phyloP scores from a whole-genome alignment of 495 filamentous ascomycete genomes.

The Annulohypoxylon moriforme region DNA sequence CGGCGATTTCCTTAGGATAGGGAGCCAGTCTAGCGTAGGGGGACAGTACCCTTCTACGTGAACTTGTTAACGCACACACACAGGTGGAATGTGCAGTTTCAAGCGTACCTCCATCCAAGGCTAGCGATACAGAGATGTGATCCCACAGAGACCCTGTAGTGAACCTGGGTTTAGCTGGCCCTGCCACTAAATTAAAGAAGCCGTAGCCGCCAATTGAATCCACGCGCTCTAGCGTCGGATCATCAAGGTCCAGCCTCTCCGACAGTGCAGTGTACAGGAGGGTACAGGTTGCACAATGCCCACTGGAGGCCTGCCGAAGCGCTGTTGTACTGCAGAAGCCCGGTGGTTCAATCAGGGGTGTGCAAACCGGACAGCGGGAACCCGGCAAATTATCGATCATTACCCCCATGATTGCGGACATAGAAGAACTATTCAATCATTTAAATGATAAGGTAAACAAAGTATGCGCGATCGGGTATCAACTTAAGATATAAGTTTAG shows the following conservation, averaged over 20 bases:
- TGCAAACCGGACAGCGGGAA: neutral
- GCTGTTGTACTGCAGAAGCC: neutral
- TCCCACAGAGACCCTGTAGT: slow-evolving; percentile 13
- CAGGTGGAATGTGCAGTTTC: neutral
- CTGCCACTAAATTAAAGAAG: slow-evolving; percentile 9
- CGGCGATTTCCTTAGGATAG: neutral
- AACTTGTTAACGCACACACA: neutral
- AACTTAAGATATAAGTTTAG: no score
- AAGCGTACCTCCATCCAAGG: slow-evolving; percentile 21
- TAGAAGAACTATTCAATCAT: neutral
- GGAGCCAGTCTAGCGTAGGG: slow-evolving; percentile 6
- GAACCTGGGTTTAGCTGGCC: neutral
- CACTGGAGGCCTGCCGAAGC: neutral
- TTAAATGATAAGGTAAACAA: no score
- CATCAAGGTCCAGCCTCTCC: slow-evolving; percentile 11
- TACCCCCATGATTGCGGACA: neutral
- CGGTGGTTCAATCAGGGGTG: neutral
- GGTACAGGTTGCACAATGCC: neutral
- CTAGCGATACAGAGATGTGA: slow-evolving; percentile 7
- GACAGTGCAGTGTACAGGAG: slow-evolving; percentile 15
- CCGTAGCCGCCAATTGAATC: slow-evolving; percentile 16
- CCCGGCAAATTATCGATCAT: neutral
- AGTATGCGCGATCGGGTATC: no score
- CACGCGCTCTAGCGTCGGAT: neutral
- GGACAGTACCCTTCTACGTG: slow-evolving; percentile 1